phyloP scores from a whole-genome alignment of 148 eudicot genomes.

The Euryodendron excelsum region DNA sequence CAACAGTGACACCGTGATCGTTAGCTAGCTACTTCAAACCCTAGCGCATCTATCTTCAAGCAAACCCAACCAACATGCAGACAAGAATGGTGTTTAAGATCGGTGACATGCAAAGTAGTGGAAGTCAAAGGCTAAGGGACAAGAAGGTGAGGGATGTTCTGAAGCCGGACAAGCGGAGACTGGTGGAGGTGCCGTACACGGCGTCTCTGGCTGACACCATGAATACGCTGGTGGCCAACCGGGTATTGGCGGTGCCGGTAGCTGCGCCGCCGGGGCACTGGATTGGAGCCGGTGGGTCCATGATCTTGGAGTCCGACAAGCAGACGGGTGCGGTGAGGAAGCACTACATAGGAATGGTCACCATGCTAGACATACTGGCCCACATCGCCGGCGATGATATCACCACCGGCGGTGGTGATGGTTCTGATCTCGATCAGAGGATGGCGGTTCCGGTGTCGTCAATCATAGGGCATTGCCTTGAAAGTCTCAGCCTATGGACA shows the following conservation, averaged over 20 bases:
- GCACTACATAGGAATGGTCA: slow-evolving; percentile 89
- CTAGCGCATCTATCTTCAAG: not conserved
- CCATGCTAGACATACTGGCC: slow-evolving; percentile 84
- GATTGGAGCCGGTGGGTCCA: slow-evolving; percentile 97
- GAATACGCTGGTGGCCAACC: slow-evolving; percentile 67
- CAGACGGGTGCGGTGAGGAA: slow-evolving; percentile 73
- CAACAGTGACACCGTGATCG: too few species aligned
- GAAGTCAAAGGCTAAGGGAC: slow-evolving; percentile 24
- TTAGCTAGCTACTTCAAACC: too few species aligned
- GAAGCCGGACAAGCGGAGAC: slow-evolving; percentile 43
- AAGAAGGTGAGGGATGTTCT: slow-evolving; percentile 54
- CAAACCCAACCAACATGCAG: not conserved
- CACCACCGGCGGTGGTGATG: slow-evolving; percentile 22
- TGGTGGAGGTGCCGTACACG: slow-evolving; percentile 89
- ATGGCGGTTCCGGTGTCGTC: slow-evolving; percentile 76
- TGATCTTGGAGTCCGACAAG: slow-evolving; percentile 89
- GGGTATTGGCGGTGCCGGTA: slow-evolving; percentile 79
- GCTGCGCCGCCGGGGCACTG: slow-evolving; percentile 98
- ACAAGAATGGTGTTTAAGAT: not conserved
- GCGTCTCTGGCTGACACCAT: slow-evolving; percentile 76
- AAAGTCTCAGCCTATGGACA: slow-evolving; percentile 93
- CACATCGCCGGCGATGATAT: slow-evolving; percentile 54
- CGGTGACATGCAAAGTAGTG: not conserved
- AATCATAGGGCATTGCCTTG: slow-evolving; percentile 77
- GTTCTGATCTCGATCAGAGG: slow-evolving; percentile 33